phyloP scores from a whole-genome alignment of 2,329 filamentous ascomycete species.

The Lasiodiplodia hormozganensis region DNA sequence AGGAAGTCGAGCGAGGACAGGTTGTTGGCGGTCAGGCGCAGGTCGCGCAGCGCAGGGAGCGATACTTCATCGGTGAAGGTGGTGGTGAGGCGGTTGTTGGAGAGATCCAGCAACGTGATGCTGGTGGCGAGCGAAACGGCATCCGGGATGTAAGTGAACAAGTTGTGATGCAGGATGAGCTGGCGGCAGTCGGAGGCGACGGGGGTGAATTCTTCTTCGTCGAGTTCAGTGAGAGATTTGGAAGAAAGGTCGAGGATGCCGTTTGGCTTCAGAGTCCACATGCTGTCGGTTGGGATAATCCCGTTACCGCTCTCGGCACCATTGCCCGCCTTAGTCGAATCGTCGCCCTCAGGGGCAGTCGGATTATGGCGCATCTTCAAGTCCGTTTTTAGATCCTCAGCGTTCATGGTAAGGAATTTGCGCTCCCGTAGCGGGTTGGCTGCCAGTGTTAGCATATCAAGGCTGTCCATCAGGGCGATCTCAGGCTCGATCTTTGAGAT shows the following conservation, averaged over 20 bases:
- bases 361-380: conserved; percentile 72
- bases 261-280: conserved; percentile 43
- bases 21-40: conserved; percentile 77
- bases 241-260: conserved; percentile 53
- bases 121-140: conserved; percentile 74
- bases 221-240: conserved; percentile 48
- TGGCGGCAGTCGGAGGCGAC: conserved; percentile 58
- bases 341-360: conserved; percentile 23
- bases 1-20: conserved; percentile 74
- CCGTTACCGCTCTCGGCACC: conserved; percentile 1
- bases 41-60: conserved; percentile 75
- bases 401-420: conserved; percentile 81
- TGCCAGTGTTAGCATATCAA: conserved; percentile 77
- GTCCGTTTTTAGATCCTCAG: conserved; percentile 79
- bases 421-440: conserved; percentile 93
- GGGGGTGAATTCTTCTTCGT: conserved; percentile 45
- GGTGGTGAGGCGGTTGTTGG: conserved; percentile 77
- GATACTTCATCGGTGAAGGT: conserved; percentile 45
- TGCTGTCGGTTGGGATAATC: conserved; percentile 9
- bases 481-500: conserved; percentile 77
- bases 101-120: conserved; percentile 74
- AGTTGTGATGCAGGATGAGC: conserved; percentile 78
- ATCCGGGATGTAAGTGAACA: conserved; percentile 71
- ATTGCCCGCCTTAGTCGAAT: conserved; percentile 14
- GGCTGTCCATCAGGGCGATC: conserved; percentile 78